Evolutionary conservation across 345 rosid genomes (phyloP).

Genomic region (Hibiscus syriacus): DNA sequence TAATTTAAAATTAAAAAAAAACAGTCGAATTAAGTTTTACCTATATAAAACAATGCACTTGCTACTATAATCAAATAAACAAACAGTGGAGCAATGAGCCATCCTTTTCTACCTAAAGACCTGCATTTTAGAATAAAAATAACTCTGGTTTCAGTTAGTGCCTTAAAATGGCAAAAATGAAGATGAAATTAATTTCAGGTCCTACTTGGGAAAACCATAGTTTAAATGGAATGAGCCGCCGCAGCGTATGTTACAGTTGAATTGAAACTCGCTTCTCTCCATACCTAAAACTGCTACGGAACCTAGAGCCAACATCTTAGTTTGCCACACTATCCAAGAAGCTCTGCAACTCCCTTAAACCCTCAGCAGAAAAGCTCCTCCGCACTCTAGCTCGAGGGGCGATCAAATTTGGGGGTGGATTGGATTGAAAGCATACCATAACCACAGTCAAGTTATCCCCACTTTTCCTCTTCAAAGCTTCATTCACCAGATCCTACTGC

Average conservation of each 20-base stretch:
- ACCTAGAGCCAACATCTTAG: slow-evolving; percentile 17
- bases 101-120: neutral
- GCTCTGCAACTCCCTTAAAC: slow-evolving; percentile 70
- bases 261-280: neutral
- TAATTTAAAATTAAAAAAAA: no score
- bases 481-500: slow-evolving; percentile 46
- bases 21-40: no score
- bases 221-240: slow-evolving; percentile 9
- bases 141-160: no score
- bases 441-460: slow-evolving; percentile 71
- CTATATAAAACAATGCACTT: neutral
- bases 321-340: slow-evolving; percentile 46
- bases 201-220: slow-evolving; percentile 9
- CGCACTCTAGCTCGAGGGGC: slow-evolving; percentile 45
- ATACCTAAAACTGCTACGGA: slow-evolving; percentile 16
- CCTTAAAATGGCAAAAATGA: neutral
- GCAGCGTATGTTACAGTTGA: slow-evolving; percentile 51
- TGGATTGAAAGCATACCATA: slow-evolving; percentile 66
- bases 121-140: neutral
- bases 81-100: no score
- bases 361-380: slow-evolving; percentile 27
- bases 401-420: slow-evolving; percentile 76
- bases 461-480: slow-evolving; percentile 70
- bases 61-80: neutral
- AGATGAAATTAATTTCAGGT: neutral